phyloP scores from a whole-genome alignment of 305 asterid species.

The Rubia occidens region DNA sequence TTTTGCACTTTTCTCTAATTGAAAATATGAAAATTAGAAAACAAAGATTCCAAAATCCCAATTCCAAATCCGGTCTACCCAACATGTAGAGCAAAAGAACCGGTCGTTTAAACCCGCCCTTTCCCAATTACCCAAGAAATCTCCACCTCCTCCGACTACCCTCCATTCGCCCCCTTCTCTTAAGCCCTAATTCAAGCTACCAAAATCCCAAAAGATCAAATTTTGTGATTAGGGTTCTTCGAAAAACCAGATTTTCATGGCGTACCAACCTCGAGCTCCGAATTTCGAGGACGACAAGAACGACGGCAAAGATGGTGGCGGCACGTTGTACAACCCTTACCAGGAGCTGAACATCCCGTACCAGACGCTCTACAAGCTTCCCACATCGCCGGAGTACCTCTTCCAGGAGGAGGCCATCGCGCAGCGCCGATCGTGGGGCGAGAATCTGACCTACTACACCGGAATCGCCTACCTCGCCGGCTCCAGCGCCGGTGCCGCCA shows the following conservation, averaged over 20 bases:
- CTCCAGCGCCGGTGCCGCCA: slow-evolving; percentile 54
- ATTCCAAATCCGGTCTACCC: not conserved
- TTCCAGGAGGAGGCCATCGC: slow-evolving; percentile 67
- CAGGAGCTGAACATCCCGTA: slow-evolving; percentile 60
- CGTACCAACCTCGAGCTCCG: slow-evolving; percentile 55
- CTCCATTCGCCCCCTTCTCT: not conserved
- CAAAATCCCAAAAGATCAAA: not conserved
- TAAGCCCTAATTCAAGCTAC: not conserved
- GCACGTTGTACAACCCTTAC: slow-evolving; percentile 84
- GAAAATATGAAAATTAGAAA: too few species aligned
- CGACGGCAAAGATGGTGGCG: slow-evolving; percentile 28
- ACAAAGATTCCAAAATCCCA: not conserved
- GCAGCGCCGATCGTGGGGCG: slow-evolving; percentile 96
- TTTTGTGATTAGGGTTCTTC: not conserved
- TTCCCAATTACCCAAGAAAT: not conserved
- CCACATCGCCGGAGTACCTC: slow-evolving; percentile 77
- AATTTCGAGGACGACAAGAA: slow-evolving; percentile 30
- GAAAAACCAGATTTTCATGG: slow-evolving; percentile 33
- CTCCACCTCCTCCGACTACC: not conserved
- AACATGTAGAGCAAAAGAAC: not conserved
- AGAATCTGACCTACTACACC: slow-evolving; percentile 77
- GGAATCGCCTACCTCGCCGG: slow-evolving; percentile 79
- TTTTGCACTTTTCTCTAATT: too few species aligned
- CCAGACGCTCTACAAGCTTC: slow-evolving; percentile 57
- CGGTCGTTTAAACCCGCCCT: not conserved